Conservation (phyloP, 257 asterid species). For the Salvia rosmarinus region DNA sequence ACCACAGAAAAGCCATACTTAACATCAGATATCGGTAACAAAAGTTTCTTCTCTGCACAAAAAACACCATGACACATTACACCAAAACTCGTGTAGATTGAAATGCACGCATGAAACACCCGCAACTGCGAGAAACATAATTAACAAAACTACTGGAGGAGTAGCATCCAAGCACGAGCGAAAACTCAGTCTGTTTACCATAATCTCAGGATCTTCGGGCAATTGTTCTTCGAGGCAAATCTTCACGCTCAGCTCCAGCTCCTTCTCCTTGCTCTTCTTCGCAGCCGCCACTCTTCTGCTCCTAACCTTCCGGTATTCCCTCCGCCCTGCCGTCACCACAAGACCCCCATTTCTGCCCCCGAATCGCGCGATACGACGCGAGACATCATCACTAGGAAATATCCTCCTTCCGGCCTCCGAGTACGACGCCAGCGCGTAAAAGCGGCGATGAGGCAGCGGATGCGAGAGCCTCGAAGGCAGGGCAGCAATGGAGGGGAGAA, state of each 20-base stretch:
- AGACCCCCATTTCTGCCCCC: slow-evolving; percentile 43
- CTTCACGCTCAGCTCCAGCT: slow-evolving; percentile 76
- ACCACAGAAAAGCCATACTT: neutral
- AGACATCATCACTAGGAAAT: slow-evolving; percentile 25
- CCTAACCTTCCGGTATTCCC: slow-evolving; percentile 69
- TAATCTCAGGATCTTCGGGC: slow-evolving; percentile 91
- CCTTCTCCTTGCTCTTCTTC: slow-evolving; percentile 63
- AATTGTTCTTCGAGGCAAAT: slow-evolving; percentile 81
- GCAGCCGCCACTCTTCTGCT: slow-evolving; percentile 46
- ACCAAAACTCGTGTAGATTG: slow-evolving; percentile 15
- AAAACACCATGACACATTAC: neutral
- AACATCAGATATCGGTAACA: neutral
- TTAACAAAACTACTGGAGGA: neutral
- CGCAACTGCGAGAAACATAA: neutral
- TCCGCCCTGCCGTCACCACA: slow-evolving; percentile 52
- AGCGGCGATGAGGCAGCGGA: slow-evolving; percentile 35
- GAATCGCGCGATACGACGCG: slow-evolving; percentile 39
- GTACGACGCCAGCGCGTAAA: slow-evolving; percentile 33
- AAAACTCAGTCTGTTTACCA: slow-evolving; percentile 49
- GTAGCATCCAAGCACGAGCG: neutral
- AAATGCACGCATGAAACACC: slow-evolving; percentile 16
- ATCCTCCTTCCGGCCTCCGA: slow-evolving; percentile 35
- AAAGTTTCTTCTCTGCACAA: neutral
- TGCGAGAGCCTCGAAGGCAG: slow-evolving; percentile 32
- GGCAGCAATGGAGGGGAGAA: slow-evolving; percentile 39